Evolutionary conservation across 2,329 filamentous ascomycete genomes (phyloP), one percentile per base, ranked within the genome.

Genomic region (Blastomyces gilchristii): DNA sequence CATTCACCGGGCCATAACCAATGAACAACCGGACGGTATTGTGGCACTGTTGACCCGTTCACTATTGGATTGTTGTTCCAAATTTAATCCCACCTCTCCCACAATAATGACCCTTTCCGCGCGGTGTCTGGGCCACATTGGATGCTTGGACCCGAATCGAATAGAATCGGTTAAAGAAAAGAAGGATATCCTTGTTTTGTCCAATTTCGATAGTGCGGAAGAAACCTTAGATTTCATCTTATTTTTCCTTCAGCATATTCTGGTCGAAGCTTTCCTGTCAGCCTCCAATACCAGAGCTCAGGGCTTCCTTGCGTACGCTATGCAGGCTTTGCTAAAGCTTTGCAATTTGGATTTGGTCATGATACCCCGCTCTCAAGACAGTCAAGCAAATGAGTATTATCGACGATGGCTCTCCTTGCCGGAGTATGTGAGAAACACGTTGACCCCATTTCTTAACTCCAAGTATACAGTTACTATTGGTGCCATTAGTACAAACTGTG

Each of bases 191-290:
- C 84, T 97, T 31, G 86, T 97, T 59, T 77, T 92, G 47, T 88
- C 89, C 60, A 97, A 99, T 72, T 97, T 99, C 70, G 84, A 88
- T 54, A 83, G 84, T 56, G 81, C 84, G 18, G 83, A 85, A 60
- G 93, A 99, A 73, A 89, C 87, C 0, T 87, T 90, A 18, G 86
- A 94, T 65, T 99, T 97, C 74, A 85, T 91, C 8, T 81, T 94
- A 50, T 91, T 92, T 69, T 81, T 96, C 57, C 81, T 99, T 18
- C 88, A 96, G 70, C 84, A 95, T 71, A 88, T 96, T 8, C 79
- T 99, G 12, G 91, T 97, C 34, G 91, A 92, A 65, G 88, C 92
- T 0, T 99, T 99, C 71, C 80, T 96, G 53, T 96, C 93, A 0
- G 89, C 90, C 1, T 94, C 89, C 0, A 95, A 97, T 72, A 89